Conservation (phyloP, 2,329 filamentous ascomycete species). For the Aureobasidium sp. region DNA sequence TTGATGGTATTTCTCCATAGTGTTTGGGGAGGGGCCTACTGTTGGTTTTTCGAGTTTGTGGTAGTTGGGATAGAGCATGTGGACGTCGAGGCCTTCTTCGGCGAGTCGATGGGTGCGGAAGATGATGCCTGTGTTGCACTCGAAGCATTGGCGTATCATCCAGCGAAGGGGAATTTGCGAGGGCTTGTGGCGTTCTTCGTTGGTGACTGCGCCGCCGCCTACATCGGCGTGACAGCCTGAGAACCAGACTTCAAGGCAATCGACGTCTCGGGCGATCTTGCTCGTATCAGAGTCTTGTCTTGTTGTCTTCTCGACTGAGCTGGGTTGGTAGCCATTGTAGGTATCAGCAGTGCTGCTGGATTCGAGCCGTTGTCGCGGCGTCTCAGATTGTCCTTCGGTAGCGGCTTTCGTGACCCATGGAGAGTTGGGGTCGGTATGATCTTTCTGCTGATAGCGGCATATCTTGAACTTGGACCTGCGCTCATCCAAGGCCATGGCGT, state of each 20-base stretch:
- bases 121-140: constrained; percentile 38
- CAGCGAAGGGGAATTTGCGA: constrained; percentile 38
- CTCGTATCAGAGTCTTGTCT: constrained; percentile 21
- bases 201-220: constrained; percentile 36
- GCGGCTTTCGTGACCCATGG: constrained; percentile 17
- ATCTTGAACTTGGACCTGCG: constrained; percentile 37
- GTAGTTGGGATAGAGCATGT: constrained; percentile 33
- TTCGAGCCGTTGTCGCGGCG: not conserved
- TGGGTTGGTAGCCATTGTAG: not conserved
- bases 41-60: constrained; percentile 24
- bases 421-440: constrained; percentile 16
- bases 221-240: constrained; percentile 36
- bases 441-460: constrained; percentile 28
- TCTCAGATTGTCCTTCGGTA: not conserved
- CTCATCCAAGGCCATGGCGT: constrained; percentile 39
- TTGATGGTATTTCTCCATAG: constrained; percentile 30
- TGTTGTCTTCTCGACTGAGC: constrained; percentile 11
- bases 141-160: constrained; percentile 42
- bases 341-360: not conserved
- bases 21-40: constrained; percentile 28
- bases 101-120: constrained; percentile 33
- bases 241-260: constrained; percentile 35
- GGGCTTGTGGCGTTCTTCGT: constrained; percentile 35
- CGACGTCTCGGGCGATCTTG: not conserved
- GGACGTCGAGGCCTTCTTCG: constrained; percentile 35